Evolutionary conservation across 768 basidiomycete genomes (phyloP), one percentile per base, ranked within the genome.

Genomic region (Suillus tomentosus): DNA sequence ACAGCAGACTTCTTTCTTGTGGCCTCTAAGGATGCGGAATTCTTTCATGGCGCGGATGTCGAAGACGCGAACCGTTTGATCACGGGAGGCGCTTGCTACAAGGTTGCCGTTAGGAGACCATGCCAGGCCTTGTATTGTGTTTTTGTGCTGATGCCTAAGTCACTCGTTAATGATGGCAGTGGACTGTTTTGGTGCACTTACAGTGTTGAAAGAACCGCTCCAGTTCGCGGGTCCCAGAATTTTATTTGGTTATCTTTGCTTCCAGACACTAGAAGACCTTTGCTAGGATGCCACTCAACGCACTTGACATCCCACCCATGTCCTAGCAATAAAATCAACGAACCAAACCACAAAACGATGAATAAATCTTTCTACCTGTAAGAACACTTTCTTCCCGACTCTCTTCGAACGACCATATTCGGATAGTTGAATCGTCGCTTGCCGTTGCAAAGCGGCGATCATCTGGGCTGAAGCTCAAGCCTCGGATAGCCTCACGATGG

Each of bases 281-380:
- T 98, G 0, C 91, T 94, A 5, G 95, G 95, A 78, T 99, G 97
- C 97, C 97, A 99, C 79, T 98, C 91, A 1, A 98, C 95, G 65
- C 95, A 97, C 73, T 96, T 92, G 24, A 99, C 97, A 71, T 99
- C 97, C 95, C 96, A 98, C 5, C 96, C 95, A 70, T 99, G 96
- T n/a, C 95, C 95, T 95, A 47, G 36, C 59, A 22, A n/a, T 58
- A 39, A 45, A 19, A 45, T 61, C 79, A 50, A 36, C n/a, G 5
- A n/a, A 66, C 14, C 69, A 36, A n/a, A 45, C 45, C 14, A 5
- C 37, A 9, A 19, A 43, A 40, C 7, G 42, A 34, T 39, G n/a
- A 11, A 5, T 27, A 13, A 7, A 37, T 27, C 5, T 13, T 31
- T 68, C 31, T 65, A 89, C 95, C 96, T 43, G 92, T 92, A 68